Evolutionary conservation across 331 rosid species (phyloP).

Genomic region (Stylosanthes scabra): DNA sequence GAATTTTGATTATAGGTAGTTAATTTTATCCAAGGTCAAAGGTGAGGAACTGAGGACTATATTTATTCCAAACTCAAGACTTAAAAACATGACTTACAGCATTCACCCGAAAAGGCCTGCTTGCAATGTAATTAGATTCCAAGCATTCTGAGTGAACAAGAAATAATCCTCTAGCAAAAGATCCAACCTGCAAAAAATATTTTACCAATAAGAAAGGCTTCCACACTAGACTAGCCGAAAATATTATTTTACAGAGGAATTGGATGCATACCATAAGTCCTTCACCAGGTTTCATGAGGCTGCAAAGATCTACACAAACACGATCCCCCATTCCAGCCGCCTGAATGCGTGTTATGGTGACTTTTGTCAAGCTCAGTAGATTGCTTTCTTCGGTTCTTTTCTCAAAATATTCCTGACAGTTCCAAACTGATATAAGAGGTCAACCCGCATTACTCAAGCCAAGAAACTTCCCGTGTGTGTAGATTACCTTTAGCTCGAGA

Average conservation of each 20-base stretch:
- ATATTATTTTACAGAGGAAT: conserved; percentile 23
- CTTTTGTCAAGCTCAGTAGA: conserved; percentile 75
- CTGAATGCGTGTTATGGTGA: conserved; percentile 66
- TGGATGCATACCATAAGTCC: conserved; percentile 75
- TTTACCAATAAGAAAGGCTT: conserved; percentile 13
- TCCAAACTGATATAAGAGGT: conserved; percentile 48
- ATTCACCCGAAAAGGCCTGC: conserved; percentile 95
- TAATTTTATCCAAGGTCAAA: conserved; percentile 17
- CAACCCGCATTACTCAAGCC: conserved; percentile 27
- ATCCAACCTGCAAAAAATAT: conserved; percentile 67
- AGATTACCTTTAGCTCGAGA: conserved; percentile 79
- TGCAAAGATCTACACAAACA: conserved; percentile 93
- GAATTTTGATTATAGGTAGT: conserved; percentile 12
- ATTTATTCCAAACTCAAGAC: conserved; percentile 6
- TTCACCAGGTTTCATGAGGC: conserved; percentile 93
- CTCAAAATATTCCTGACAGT: conserved; percentile 86
- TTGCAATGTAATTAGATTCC: conserved; percentile 91
- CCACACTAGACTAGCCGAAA: conserved; percentile 24
- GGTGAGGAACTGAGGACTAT: neutral
- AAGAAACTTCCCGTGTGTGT: conserved; percentile 35
- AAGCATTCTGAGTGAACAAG: conserved; percentile 95
- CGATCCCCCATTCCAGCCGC: conserved; percentile 95
- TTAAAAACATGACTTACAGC: conserved; percentile 66
- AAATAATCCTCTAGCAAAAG: conserved; percentile 90
- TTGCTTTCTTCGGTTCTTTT: conserved; percentile 68